phyloP scores from a whole-genome alignment of 164 flowering plant genomes.

The Vitis cinerea region DNA sequence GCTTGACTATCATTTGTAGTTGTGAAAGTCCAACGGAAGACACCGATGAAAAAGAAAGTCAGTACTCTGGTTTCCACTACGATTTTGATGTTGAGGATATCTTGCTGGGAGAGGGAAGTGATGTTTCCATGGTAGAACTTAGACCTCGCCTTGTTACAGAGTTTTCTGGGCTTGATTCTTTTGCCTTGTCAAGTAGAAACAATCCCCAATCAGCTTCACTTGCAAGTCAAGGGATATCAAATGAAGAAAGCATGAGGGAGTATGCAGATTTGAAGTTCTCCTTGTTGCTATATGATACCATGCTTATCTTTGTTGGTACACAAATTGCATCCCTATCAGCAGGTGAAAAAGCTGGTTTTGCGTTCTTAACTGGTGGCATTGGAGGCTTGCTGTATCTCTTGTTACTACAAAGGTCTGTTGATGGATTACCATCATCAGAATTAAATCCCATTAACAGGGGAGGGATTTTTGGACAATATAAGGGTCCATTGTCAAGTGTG shows the following conservation, averaged over 20 bases:
- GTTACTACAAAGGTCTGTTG: constrained; percentile 79
- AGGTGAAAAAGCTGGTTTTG: constrained; percentile 49
- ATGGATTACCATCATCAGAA: constrained; percentile 53
- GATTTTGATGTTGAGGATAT: constrained; percentile 56
- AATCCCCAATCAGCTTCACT: constrained; percentile 19
- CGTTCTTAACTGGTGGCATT: constrained; percentile 69
- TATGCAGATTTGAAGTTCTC: constrained; percentile 76
- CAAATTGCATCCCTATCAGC: constrained; percentile 34
- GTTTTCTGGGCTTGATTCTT: constrained; percentile 31
- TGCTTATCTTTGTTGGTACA: constrained; percentile 58
- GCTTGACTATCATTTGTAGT: constrained; percentile 33
- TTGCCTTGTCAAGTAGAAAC: constrained; percentile 17
- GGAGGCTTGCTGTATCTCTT: constrained; percentile 72
- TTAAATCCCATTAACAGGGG: constrained; percentile 14
- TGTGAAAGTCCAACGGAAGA: constrained; percentile 19
- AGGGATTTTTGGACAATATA: constrained; percentile 29
- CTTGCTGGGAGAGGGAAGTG: constrained; percentile 67
- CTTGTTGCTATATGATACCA: constrained; percentile 63
- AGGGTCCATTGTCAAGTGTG: constrained; percentile 45
- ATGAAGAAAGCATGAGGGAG: constrained; percentile 80
- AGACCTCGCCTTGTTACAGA: constrained; percentile 54
- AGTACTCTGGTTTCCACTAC: constrained; percentile 32
- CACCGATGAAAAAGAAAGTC: constrained; percentile 18
- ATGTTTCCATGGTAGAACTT: constrained; percentile 66
- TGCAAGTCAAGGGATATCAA: constrained; percentile 20